Evolutionary conservation across 129 eudicot genomes (phyloP).

Genomic region (Artemisia tridentata): DNA sequence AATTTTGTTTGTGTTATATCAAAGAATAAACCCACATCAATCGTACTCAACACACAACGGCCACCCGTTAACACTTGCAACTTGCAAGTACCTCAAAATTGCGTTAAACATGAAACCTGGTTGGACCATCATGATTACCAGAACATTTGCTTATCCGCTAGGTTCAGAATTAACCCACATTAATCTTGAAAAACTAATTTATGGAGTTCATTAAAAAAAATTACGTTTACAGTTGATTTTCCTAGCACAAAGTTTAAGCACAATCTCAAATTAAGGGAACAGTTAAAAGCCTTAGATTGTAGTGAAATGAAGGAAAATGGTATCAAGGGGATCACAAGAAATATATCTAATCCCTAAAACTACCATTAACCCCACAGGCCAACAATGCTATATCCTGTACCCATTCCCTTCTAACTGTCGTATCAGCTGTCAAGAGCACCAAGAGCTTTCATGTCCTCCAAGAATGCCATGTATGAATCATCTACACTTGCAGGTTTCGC

Average conservation of each 20-base stretch:
- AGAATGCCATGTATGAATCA: too few relatives aligned
- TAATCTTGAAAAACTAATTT: too few relatives aligned
- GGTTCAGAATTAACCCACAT: too few relatives aligned
- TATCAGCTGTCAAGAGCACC: slow-evolving; percentile 77
- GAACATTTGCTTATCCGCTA: neutral
- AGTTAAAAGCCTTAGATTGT: slow-evolving; percentile 7
- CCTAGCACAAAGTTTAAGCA: slow-evolving; percentile 18
- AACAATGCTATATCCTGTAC: slow-evolving; percentile 10
- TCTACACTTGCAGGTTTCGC: too few relatives aligned
- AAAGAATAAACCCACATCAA: too few relatives aligned
- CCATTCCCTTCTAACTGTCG: neutral
- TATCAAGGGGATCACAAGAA: slow-evolving; percentile 4
- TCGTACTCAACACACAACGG: too few relatives aligned
- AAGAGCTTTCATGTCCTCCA: too few relatives aligned
- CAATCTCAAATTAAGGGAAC: slow-evolving; percentile 19
- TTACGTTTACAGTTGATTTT: slow-evolving; percentile 13
- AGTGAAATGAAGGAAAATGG: neutral
- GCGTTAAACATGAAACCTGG: neutral
- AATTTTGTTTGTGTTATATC: too few relatives aligned
- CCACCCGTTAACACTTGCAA: too few relatives aligned
- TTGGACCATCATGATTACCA: neutral
- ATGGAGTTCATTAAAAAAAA: too few relatives aligned
- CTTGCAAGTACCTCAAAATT: too few relatives aligned
- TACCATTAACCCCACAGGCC: neutral
- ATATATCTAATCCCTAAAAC: slow-evolving; percentile 10